These are phyloP conservation scores for Eragrostis nindensis DNA, from an alignment of 176 grass and related monocot genomes.

Conservation along the genomic window DNA sequence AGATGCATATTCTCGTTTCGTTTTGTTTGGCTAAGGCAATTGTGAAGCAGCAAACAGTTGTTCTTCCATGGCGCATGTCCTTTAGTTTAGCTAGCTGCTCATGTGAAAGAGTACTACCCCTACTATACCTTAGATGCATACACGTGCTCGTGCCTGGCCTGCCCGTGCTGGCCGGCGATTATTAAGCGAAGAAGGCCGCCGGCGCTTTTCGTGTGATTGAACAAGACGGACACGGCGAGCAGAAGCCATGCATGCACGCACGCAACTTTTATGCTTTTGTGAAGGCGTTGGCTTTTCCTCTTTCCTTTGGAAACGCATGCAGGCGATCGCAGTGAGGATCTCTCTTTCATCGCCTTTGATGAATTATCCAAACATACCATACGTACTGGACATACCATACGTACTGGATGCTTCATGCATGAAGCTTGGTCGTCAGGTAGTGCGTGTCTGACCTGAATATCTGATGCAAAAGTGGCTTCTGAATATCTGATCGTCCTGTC, in stretches of 20 bases:
- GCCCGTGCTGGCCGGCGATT: constrained; percentile 30
- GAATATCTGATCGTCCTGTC: neutral
- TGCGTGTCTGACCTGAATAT: constrained; percentile 17
- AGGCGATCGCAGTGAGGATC: constrained; percentile 15
- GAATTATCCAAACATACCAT: neutral
- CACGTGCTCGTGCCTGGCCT: constrained; percentile 37
- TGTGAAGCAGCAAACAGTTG: neutral
- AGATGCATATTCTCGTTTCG: neutral
- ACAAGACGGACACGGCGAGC: constrained; percentile 47
- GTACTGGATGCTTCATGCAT: neutral
- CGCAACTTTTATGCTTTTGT: constrained; percentile 54
- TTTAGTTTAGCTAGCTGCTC: constrained; percentile 4
- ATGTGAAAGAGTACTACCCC: constrained; percentile 21
- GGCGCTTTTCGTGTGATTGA: constrained; percentile 53
- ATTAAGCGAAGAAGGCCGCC: neutral
- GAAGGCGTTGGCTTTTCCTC: constrained; percentile 34
- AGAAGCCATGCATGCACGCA: constrained; percentile 45
- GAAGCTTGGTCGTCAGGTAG: neutral
- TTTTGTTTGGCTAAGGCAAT: neutral
- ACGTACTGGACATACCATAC: too few relatives aligned
- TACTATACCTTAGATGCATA: constrained; percentile 22
- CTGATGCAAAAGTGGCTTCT: constrained; percentile 13
- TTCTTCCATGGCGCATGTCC: neutral
- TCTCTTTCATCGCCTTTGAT: too few relatives aligned
- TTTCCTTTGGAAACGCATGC: constrained; percentile 35